Evolutionary conservation across 192 early-diverging fungal species (phyloP).

Genomic region (Cetraspora pellucida): DNA sequence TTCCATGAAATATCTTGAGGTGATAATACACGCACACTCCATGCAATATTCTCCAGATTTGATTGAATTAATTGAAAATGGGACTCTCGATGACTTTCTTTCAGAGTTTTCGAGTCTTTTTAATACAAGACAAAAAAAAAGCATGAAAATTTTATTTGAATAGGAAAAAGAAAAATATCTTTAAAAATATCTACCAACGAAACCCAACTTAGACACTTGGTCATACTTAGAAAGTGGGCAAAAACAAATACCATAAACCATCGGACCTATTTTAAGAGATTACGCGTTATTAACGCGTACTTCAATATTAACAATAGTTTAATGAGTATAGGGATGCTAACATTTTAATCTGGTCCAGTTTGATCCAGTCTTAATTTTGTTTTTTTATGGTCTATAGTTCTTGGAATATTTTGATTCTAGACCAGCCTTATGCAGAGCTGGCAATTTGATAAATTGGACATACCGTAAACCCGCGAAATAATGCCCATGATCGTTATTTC

Average conservation of each 20-base stretch:
- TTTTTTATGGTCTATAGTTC: too few relatives aligned
- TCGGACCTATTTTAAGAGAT: slow-evolving; percentile 64
- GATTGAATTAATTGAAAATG: slow-evolving; percentile 67
- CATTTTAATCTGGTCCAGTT: too few relatives aligned
- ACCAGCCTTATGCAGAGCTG: too few relatives aligned
- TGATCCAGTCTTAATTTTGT: too few relatives aligned
- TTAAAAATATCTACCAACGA: slow-evolving; percentile 65
- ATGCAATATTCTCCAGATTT: slow-evolving; percentile 72
- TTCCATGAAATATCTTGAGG: slow-evolving; percentile 90
- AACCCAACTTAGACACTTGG: slow-evolving; percentile 71
- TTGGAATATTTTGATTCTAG: too few relatives aligned
- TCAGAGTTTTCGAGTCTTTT: slow-evolving; percentile 93
- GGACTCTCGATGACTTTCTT: slow-evolving; percentile 69
- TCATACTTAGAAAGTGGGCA: slow-evolving; percentile 66
- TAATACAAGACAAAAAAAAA: background rate
- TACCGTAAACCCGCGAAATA: too few relatives aligned
- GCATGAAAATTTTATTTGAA: background rate
- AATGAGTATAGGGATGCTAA: too few relatives aligned
- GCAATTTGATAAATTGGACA: too few relatives aligned
- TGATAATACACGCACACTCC: slow-evolving; percentile 79
- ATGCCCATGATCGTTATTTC: too few relatives aligned
- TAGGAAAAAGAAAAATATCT: background rate
- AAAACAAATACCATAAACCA: slow-evolving; percentile 96
- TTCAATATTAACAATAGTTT: too few relatives aligned
- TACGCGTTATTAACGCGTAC: too few relatives aligned